Evolutionary conservation across 2,329 filamentous ascomycete species (phyloP), one percentile per base, ranked within the genome.

Genomic region (Chaetoscypha palmicola): DNA sequence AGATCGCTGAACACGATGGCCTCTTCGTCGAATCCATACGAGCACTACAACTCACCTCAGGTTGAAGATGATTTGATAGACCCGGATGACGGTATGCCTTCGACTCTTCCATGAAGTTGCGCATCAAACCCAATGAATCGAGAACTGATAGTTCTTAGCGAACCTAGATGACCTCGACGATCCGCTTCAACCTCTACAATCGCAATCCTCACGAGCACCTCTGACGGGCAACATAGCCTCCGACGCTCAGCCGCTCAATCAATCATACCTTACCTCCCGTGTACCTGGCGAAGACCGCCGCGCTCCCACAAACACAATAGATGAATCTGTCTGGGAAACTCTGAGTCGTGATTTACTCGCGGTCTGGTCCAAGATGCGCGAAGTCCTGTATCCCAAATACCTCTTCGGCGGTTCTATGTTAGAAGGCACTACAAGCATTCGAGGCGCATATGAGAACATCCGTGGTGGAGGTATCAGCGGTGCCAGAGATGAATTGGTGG

Each of bases 291-390:
- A 97, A 66, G 92, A 98, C 69, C 85, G 92, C 43, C 78, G 84
- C 51, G 90, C 92, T 12, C 79, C 89, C 5, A 81, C 83, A 54
- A 94, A 94, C 68, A 98, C 92, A 35, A 94, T 98, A 64, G 92
- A 98, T 66, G 92, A 98, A 69, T 83, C 81, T 1, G 92, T 98
- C 31, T 98, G 92, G 92, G 87, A 91, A 33, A 98, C 92, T n/a
- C 72, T 98, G 48, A 87, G 86, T 41, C 83, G 92, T 55, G 92
- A 98, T 65, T 70, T 98, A 53, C 68, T 91, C 5, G 92, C 89
- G 20, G 88, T 97, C 26, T 97, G 92, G 91, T 86, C 87, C 68
- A 98, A 98, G 74, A 88, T 98, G 82, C 83, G 86, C 65, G 91
- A 96, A 71, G 92, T 98, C 30, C 78, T 98, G 48, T 98, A 88